Conservation (phyloP, 2,329 filamentous ascomycete species). For the Elsinoe australis region DNA sequence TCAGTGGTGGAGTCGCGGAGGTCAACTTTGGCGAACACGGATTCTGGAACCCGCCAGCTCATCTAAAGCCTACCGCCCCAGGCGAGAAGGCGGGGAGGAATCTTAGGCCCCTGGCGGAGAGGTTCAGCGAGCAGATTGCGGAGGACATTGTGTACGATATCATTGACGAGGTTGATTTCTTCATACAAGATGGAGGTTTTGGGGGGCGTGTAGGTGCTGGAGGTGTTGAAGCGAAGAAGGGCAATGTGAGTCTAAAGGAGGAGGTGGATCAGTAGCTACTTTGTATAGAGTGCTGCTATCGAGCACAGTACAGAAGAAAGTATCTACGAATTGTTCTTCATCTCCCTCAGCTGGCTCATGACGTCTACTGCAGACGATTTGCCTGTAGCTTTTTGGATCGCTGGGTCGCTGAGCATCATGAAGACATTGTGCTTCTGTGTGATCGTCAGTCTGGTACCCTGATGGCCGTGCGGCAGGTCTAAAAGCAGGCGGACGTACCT, state of each 20-base stretch:
- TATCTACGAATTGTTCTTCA: conserved; percentile 60
- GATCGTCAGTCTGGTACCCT: background rate
- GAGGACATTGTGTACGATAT: conserved; percentile 92
- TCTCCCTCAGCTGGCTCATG: conserved; percentile 75
- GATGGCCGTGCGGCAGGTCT: background rate
- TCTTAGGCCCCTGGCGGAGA: conserved; percentile 60
- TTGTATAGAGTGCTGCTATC: background rate
- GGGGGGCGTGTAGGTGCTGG: conserved; percentile 26
- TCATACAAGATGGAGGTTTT: conserved; percentile 57
- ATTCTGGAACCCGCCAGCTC: conserved; percentile 79
- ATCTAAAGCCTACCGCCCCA: conserved; percentile 32
- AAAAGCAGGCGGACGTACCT: conserved; percentile 48
- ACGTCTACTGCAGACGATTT: conserved; percentile 73
- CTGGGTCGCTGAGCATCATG: conserved; percentile 79
- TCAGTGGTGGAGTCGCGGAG: conserved; percentile 82
- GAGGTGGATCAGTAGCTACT: conserved; percentile 17
- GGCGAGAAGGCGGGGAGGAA: conserved; percentile 29
- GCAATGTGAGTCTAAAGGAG: conserved; percentile 20
- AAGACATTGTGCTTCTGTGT: conserved; percentile 84
- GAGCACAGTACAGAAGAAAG: background rate
- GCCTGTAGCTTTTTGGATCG: conserved; percentile 75
- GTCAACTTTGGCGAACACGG: conserved; percentile 81
- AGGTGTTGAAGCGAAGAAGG: conserved; percentile 21
- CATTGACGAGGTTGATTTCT: conserved; percentile 89
- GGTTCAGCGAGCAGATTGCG: conserved; percentile 86